Percentiles rank a stretch among this genome's conserved stretches.
These are phyloP conservation scores for Ocimum tenuiflorum DNA, from an alignment of 257 asterid genomes.

Conservation along the genomic window DNA sequence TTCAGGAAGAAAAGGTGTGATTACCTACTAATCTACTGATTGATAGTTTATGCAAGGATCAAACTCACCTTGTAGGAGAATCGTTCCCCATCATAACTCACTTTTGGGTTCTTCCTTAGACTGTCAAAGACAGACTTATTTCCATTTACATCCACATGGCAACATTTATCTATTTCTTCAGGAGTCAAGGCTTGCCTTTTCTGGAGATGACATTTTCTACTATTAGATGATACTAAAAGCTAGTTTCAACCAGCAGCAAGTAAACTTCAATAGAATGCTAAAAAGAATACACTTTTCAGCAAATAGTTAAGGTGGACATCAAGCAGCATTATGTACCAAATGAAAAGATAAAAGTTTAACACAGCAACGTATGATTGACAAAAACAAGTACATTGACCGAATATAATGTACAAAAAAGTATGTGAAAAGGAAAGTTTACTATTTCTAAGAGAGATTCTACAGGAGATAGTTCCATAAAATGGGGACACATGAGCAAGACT, in stretches of 20 bases:
- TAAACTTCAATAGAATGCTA: neutral
- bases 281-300: neutral
- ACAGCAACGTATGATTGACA: neutral
- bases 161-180: slow-evolving; percentile 63
- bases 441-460: neutral
- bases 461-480: neutral
- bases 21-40: neutral
- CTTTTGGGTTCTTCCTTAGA: slow-evolving; percentile 70
- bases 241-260: neutral
- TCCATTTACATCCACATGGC: slow-evolving; percentile 70
- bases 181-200: slow-evolving; percentile 65
- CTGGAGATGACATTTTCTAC: slow-evolving; percentile 31
- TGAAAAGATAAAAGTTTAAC: neutral
- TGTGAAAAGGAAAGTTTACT: neutral
- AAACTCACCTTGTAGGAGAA: slow-evolving; percentile 77
- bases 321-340: neutral
- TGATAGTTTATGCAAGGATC: neutral
- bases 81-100: slow-evolving; percentile 56
- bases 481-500: too few species aligned
- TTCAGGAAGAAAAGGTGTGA: neutral
- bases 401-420: neutral
- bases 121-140: slow-evolving; percentile 82
- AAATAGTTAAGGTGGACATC: neutral
- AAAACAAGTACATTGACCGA: neutral
- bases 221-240: slow-evolving; percentile 3